These are phyloP conservation scores for Rhizopus microsporus DNA, from an alignment of 371 early-diverging fungal genomes.

Conservation along the genomic window DNA sequence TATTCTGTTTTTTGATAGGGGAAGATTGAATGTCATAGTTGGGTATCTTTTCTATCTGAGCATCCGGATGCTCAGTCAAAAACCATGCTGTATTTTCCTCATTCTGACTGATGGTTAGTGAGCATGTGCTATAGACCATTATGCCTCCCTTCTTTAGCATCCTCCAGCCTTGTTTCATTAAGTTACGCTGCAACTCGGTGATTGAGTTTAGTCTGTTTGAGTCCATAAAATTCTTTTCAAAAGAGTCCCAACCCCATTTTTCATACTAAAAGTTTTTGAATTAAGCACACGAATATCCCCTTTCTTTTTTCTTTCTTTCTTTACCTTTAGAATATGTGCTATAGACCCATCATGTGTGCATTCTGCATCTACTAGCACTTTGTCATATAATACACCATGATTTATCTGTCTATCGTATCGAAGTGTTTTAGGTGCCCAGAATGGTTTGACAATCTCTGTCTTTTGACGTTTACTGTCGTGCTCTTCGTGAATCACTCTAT, in stretches of 20 bases:
- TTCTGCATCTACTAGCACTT: conserved; percentile 93
- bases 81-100: conserved; percentile 83
- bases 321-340: conserved; percentile 76
- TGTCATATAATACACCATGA: conserved; percentile 69
- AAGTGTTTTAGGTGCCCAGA: conserved; percentile 77
- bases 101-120: conserved; percentile 77
- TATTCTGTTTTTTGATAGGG: conserved; percentile 52
- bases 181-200: conserved; percentile 48
- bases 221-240: conserved; percentile 70
- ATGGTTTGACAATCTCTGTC: conserved; percentile 53
- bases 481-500: conserved; percentile 9
- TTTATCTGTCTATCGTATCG: conserved; percentile 57
- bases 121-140: conserved; percentile 89
- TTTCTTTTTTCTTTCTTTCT: background rate
- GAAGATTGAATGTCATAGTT: conserved; percentile 27
- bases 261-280: conserved; percentile 42
- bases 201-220: conserved; percentile 53
- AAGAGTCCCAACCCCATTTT: conserved; percentile 74
- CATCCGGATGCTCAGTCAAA: conserved; percentile 47
- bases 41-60: conserved; percentile 55
- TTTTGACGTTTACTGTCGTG: conserved; percentile 14
- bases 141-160: conserved; percentile 71
- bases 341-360: conserved; percentile 97
- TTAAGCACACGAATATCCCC: background rate
- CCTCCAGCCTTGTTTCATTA: conserved; percentile 74